These are phyloP conservation scores for Melastoma candidum DNA, from an alignment of 441 rosid species.

Conservation along the genomic window DNA sequence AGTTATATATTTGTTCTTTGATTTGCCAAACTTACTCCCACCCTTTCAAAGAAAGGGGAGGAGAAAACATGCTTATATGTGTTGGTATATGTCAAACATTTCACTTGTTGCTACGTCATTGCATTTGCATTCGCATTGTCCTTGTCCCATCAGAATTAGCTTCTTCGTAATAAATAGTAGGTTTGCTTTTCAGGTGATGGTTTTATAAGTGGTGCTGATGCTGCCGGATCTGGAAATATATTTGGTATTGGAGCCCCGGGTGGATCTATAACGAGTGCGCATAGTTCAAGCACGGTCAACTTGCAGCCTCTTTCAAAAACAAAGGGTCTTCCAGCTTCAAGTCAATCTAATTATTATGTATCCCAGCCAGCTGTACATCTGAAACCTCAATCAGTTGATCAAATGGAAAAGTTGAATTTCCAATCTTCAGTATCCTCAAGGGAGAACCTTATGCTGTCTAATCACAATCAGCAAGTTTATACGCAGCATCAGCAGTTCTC, in stretches of 20 bases:
- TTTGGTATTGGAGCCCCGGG: slow-evolving; percentile 53
- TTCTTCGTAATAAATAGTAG: too few relatives aligned
- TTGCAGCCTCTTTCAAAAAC: slow-evolving; percentile 55
- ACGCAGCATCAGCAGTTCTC: slow-evolving; percentile 58
- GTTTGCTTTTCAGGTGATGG: slow-evolving; percentile 65
- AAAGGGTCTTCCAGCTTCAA: slow-evolving; percentile 40
- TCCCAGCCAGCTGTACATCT: slow-evolving; percentile 37
- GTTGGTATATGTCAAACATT: too few relatives aligned
- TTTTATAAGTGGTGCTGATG: slow-evolving; percentile 54
- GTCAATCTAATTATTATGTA: slow-evolving; percentile 40
- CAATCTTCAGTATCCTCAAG: slow-evolving; percentile 36
- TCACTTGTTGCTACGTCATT: too few relatives aligned
- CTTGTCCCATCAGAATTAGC: too few relatives aligned
- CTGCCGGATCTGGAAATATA: slow-evolving; percentile 61
- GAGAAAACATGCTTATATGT: too few relatives aligned
- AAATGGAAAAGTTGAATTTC: slow-evolving; percentile 43
- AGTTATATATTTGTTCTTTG: slow-evolving; percentile 12
- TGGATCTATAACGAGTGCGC: slow-evolving; percentile 60
- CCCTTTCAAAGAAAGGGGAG: not conserved
- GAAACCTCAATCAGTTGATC: slow-evolving; percentile 38
- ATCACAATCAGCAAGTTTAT: slow-evolving; percentile 70
- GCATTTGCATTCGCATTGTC: too few relatives aligned
- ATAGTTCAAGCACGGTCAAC: slow-evolving; percentile 44
- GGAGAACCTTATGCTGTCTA: slow-evolving; percentile 45
- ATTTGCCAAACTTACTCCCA: not conserved